A percentile compares a stretch with the other conserved stretches of the same genome.
Evolutionary conservation across 1,139 yeast species (phyloP).

Genomic region (Lodderomyces jiufengensis): DNA sequence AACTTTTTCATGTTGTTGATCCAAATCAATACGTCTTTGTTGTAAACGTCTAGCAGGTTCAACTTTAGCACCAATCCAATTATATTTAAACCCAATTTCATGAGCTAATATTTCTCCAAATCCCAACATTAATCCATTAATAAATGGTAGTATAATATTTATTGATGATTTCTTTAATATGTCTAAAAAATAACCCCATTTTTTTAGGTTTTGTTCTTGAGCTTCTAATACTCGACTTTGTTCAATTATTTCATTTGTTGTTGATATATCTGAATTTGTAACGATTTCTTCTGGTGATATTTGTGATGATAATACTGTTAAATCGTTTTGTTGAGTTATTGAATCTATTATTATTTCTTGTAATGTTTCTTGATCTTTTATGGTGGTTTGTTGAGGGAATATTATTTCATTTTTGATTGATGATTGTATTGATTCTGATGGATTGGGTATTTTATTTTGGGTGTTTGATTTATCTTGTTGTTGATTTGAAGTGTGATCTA

Average conservation of each 20-base stretch:
- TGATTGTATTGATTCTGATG: background rate
- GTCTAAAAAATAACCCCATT: conserved; percentile 20
- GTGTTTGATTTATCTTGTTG: no score
- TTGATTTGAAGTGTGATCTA: no score
- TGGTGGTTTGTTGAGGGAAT: conserved; percentile 1
- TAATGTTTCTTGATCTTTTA: conserved; percentile 1
- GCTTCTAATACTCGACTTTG: conserved; percentile 17
- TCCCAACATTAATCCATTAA: conserved; percentile 94
- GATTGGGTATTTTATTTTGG: background rate
- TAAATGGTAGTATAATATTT: conserved; percentile 78
- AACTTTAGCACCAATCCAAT: conserved; percentile 76
- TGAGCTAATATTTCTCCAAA: conserved; percentile 96
- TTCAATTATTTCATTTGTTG: conserved; percentile 21
- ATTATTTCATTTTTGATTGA: background rate
- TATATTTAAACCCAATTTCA: conserved; percentile 78
- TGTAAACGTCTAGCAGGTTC: conserved; percentile 36
- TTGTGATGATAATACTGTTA: conserved; percentile 57
- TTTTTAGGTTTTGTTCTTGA: conserved; percentile 1
- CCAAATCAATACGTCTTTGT: conserved; percentile 16
- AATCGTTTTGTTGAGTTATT: conserved; percentile 16
- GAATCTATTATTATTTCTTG: conserved; percentile 9
- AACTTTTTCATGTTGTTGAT: background rate
- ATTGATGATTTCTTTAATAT: conserved; percentile 55
- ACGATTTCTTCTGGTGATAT: conserved; percentile 66
- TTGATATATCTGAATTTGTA: conserved; percentile 18